Base-by-base conservation (phyloP, 2,329 filamentous ascomycete genomes). In the Chrysosporium keratinophilum region DNA sequence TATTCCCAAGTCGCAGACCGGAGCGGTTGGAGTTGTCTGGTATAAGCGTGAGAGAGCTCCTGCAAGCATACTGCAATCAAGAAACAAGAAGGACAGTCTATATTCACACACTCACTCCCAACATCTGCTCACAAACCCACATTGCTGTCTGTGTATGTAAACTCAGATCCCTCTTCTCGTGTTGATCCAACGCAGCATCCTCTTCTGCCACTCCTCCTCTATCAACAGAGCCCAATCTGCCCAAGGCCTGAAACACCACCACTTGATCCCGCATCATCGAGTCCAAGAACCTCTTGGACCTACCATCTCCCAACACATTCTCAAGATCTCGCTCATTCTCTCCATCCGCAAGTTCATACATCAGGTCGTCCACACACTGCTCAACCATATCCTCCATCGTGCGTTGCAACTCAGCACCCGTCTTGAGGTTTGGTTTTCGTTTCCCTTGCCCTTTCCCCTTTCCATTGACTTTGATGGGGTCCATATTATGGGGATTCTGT, bases 181-280 rank as follows among this genome's bases (percentile, higher is more conserved):
- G 6, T 15, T 5, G 37, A 31, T 50, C 17, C 40, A 19, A 6
- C 15, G 19, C 9, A 28, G 15, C 7, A 33, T 55, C 54, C 54
- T 59, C 5, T 34, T 37, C 23, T 7, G 23, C 23, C n/a, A n/a
- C 23, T 57, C 59, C 10, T 64, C 60, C 20, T 55, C 33, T 42
- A 19, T 59, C 55, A 20, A 46, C 51, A 20, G 48, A 23, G 4
- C 20, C 48, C 41, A 44, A 19, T 31, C 31, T 59, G 3, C 77
- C 77, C 17, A 83, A 64, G 14, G 77, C 77, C 61, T 82, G 78
- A 54, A 80, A 83, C 0, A 83, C 71, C 1, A 81, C 75, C 23
- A 83, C 58, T 60, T 83, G 80, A 63, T 83, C 80, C 42, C 76
- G 67, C 73, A 80, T 72, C 57, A 74, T 70, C 61, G 74, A 71